Evolutionary conservation across 2,329 filamentous ascomycete species (phyloP).

Genomic region (Aspergillus uvarum): DNA sequence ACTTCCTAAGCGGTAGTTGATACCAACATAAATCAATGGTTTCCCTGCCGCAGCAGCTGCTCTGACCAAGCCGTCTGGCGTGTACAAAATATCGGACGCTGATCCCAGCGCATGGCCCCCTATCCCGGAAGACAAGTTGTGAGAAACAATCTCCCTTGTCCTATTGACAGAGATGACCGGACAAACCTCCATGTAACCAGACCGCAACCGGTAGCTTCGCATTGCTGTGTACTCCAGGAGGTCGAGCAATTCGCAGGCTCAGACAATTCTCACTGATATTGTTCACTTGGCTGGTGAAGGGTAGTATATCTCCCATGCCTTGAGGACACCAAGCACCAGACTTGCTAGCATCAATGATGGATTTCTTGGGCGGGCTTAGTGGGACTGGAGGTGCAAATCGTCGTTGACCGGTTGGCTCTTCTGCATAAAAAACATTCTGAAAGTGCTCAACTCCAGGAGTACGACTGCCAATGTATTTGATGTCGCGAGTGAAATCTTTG

Average conservation of each 20-base stretch:
- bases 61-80: constrained; percentile 14
- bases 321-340: constrained; percentile 21
- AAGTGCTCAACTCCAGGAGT: constrained; percentile 15
- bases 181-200: constrained; percentile 19
- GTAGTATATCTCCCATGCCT: constrained; percentile 19
- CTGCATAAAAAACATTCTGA: constrained; percentile 22
- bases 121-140: neutral
- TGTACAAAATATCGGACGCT: constrained; percentile 17
- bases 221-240: neutral
- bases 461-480: constrained; percentile 15
- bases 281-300: constrained; percentile 18
- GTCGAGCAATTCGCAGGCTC: constrained; percentile 17
- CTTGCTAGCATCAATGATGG: constrained; percentile 19
- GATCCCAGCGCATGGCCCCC: constrained; percentile 19
- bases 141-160: neutral
- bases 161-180: too few relatives aligned
- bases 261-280: constrained; percentile 22
- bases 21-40: constrained; percentile 17
- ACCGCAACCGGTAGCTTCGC: constrained; percentile 16
- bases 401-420: constrained; percentile 14
- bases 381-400: constrained; percentile 19
- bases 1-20: constrained; percentile 20
- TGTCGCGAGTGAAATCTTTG: constrained; percentile 1
- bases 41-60: constrained; percentile 8
- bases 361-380: constrained; percentile 3